Evolutionary conservation across 108 stramenopile genomes (phyloP), one percentile per base, ranked within the genome.

Genomic region (Pseudonitzschia multistriata): DNA sequence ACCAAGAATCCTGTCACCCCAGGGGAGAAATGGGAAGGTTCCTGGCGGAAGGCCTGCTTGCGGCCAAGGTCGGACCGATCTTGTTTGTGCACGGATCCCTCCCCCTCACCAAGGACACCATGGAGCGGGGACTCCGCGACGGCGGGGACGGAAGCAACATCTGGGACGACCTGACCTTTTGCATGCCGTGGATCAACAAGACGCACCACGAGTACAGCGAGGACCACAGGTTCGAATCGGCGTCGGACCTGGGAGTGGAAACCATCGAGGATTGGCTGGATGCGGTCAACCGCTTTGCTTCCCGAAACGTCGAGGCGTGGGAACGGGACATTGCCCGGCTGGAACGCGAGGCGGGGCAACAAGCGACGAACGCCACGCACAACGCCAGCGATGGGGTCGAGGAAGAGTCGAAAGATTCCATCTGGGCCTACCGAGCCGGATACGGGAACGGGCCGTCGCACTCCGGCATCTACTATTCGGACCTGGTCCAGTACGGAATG

Each of bases 31-130:
- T 93, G 87, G 85, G 87, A 42, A 27, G 73, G 59, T 93, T 90
- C 56, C 73, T 93, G 33, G 54, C 82, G 17, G 67, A 80, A 22
- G 87, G 81, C 0, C 80, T 87, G 31, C 70, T 93, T 8, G 67
- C 77, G 10, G 35, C 84, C 31, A 60, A 47, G 34, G 55, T 93
- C 30, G 92, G 92, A 0, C 59, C 80, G 24, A 64, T 82, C 28
- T 42, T 93, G 17, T 86, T 90, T 73, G 31, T 93, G 54, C 92
- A 93, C 67, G 92, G 92, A 67, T 84, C 92, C 27, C 62, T 93
- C 53, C 89, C 92, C 6, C 66, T 85, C 63, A 73, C 77, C 24
- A 34, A 27, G 25, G 61, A 61, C 50, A 36, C 68, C 17, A 31
- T 79, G 50, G 49, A 48, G 45, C 14, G 33, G 17, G 42, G 10